These are phyloP conservation scores for Bocquillonia castaneifolia DNA, from an alignment of 441 rosid species.

Conservation along the genomic window DNA sequence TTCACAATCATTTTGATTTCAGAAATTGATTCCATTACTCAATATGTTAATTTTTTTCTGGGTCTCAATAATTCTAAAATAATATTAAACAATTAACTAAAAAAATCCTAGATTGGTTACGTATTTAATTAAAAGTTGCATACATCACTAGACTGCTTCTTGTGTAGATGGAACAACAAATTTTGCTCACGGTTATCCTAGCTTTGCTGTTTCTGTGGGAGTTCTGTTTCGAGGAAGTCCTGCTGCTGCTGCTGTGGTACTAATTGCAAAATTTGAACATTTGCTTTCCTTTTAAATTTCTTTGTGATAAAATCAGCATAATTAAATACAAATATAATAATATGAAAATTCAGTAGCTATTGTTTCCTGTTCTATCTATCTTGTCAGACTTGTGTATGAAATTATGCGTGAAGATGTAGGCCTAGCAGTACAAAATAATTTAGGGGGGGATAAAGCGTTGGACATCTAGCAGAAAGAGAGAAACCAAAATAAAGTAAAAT, in stretches of 20 bases:
- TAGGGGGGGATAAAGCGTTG: background rate
- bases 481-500: background rate
- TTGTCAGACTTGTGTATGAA: background rate
- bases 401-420: no score
- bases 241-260: conserved; percentile 89
- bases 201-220: conserved; percentile 96
- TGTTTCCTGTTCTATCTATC: background rate
- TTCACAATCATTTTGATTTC: no score
- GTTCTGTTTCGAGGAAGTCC: conserved; percentile 78
- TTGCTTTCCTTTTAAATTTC: background rate
- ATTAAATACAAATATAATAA: background rate
- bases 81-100: no score
- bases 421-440: background rate
- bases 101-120: no score
- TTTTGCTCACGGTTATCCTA: conserved; percentile 93
- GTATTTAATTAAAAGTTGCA: no score
- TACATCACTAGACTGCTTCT: conserved; percentile 2
- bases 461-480: background rate
- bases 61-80: no score
- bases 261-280: conserved; percentile 8
- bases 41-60: no score
- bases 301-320: background rate
- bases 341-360: background rate
- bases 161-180: conserved; percentile 88
- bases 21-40: no score